Base-by-base conservation (phyloP, 768 basidiomycete species). In the Leccinum subgranulosum region DNA sequence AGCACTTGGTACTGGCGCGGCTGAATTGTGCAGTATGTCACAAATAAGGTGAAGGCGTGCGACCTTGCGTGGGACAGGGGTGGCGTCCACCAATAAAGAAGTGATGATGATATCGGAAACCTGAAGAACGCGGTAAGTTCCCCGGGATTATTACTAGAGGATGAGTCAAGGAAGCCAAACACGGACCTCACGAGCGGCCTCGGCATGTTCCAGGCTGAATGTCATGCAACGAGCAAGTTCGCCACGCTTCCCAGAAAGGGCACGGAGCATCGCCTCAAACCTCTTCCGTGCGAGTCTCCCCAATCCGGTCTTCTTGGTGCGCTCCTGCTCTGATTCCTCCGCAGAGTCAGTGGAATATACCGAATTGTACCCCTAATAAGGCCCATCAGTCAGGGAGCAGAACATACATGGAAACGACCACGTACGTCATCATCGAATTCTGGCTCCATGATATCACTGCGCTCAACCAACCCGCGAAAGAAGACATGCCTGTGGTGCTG, bases 11-110 rank as follows among this genome's bases (percentile, higher is more conserved):
- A 98, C 83, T 3, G 94, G 78, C 3, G 92, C 93, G 33, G 93
- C 92, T 21, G 95, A 97, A 71, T 99, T 99, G 73, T 98, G 95
- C 46, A 99, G 80, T 61, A 99, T 98, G 69, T 99, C 97, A 69
- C 95, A 98, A 54, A 98, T 92, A 57, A 99, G 81, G 75, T 98
- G 88, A 27, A 99, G 81, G 25, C 97, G 87, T 25, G 97, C 92
- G 54, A 98, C 85, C 73, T 99, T 99, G 64, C 95, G 87, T 54
- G 97, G 97, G n/a, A 98, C 93, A 1, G 97, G 86, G 1, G 97
- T 99, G n/a, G 84, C 79, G 62, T 94, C 92, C 19, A 98, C 86
- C 25, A 91, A 79, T 9, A 98, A 76, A 6, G 97, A 98, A 15
- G 89, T 80, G 27, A 95, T 84, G 64, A 99, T 92, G 63, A 96